These are phyloP conservation scores for Moesziomyces parantarcticus DNA, from an alignment of 1,284 basidiomycete species.

Conservation along the genomic window DNA sequence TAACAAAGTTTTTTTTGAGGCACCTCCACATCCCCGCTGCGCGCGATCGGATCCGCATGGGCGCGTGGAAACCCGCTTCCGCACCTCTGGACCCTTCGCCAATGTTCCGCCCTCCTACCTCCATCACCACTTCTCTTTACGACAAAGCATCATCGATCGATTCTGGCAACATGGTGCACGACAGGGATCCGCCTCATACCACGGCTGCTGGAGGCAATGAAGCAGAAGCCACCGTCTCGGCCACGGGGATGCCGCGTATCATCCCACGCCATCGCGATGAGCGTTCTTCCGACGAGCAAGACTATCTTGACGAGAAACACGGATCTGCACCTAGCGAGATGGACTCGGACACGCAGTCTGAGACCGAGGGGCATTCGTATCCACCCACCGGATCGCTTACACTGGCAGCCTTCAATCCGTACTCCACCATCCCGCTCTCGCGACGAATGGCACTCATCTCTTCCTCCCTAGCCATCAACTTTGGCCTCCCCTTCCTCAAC, in stretches of 20 bases:
- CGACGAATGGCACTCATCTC: slow-evolving; percentile 70
- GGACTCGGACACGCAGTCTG: slow-evolving; percentile 9
- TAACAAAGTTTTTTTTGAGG: too few species aligned
- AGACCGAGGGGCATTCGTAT: slow-evolving; percentile 15
- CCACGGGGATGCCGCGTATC: slow-evolving; percentile 57
- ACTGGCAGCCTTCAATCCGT: slow-evolving; percentile 55
- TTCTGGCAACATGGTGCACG: background rate
- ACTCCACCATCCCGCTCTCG: slow-evolving; percentile 36
- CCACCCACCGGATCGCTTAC: slow-evolving; percentile 62
- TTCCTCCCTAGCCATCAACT: slow-evolving; percentile 88
- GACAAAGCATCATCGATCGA: too few species aligned
- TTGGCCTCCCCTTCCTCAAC: slow-evolving; percentile 92
- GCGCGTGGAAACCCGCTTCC: too few species aligned
- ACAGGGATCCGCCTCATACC: slow-evolving; percentile 28
- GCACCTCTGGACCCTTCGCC: too few species aligned
- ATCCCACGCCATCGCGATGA: slow-evolving; percentile 44
- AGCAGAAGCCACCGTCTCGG: slow-evolving; percentile 51
- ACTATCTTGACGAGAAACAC: slow-evolving; percentile 35
- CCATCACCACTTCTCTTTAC: too few species aligned
- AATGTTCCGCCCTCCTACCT: too few species aligned
- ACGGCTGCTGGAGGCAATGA: slow-evolving; percentile 16
- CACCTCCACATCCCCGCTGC: too few species aligned
- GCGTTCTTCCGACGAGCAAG: slow-evolving; percentile 15
- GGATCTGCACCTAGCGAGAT: slow-evolving; percentile 27
- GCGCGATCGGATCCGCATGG: too few species aligned